These are phyloP conservation scores for Diplotaxis tenuifolia DNA, from an alignment of 345 rosid genomes.

Conservation along the genomic window DNA sequence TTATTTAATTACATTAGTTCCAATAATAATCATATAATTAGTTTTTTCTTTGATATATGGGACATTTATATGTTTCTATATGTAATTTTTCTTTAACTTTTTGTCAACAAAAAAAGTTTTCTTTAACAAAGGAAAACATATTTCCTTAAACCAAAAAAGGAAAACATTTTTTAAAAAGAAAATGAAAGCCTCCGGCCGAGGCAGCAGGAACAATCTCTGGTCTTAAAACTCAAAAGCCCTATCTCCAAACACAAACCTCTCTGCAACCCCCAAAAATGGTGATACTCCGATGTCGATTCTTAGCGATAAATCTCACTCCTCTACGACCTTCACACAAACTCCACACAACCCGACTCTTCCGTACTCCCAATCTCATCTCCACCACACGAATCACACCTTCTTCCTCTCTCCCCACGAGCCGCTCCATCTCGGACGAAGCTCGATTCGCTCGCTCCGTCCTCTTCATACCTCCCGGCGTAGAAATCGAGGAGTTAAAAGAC, in stretches of 20 bases:
- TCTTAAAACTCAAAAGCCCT: slow-evolving; percentile 25
- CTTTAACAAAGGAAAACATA: background rate
- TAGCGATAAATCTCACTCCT: slow-evolving; percentile 26
- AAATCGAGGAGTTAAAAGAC: slow-evolving; percentile 57
- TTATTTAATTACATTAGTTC: background rate
- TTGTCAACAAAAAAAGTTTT: too few relatives aligned
- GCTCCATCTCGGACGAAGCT: slow-evolving; percentile 44
- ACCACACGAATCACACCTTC: slow-evolving; percentile 27
- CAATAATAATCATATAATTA: background rate
- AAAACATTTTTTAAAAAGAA: background rate
- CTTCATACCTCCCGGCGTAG: slow-evolving; percentile 85
- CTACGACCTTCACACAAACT: slow-evolving; percentile 19
- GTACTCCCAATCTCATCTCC: background rate
- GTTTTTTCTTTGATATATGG: background rate
- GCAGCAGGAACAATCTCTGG: background rate
- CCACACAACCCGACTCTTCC: slow-evolving; percentile 13
- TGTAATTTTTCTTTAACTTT: background rate
- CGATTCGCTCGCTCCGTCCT: slow-evolving; percentile 41
- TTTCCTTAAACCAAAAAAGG: background rate
- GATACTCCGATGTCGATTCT: slow-evolving; percentile 31
- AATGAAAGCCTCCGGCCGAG: background rate
- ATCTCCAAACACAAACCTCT: background rate
- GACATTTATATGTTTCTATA: background rate
- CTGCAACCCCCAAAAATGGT: slow-evolving; percentile 3
- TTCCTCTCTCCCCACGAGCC: slow-evolving; percentile 36